phyloP scores from a whole-genome alignment of 2,329 filamentous ascomycete species.

The Aotearoamyces nothofagi region DNA sequence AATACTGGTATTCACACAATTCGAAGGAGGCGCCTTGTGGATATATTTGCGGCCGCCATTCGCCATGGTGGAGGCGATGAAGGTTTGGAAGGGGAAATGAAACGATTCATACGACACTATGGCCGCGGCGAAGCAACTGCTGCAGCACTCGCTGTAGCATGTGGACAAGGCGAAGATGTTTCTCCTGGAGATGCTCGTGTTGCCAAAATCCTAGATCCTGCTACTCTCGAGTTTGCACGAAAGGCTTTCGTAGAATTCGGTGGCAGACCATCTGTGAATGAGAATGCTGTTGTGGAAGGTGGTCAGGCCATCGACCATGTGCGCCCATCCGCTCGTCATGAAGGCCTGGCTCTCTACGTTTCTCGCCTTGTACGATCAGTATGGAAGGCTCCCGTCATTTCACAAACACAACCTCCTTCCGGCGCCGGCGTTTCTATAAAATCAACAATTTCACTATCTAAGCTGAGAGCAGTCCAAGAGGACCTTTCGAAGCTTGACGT shows the following conservation, averaged over 20 bases:
- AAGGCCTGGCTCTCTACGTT: constrained; percentile 77
- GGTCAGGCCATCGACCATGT: constrained; percentile 65
- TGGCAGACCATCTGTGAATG: constrained; percentile 70
- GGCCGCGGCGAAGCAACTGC: constrained; percentile 81
- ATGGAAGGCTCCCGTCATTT: constrained; percentile 70
- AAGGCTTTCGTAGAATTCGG: constrained; percentile 87
- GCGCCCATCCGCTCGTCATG: constrained; percentile 74
- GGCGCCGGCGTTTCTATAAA: constrained; percentile 47
- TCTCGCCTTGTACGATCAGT: constrained; percentile 75
- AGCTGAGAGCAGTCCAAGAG: constrained; percentile 64
- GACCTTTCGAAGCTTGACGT: constrained; percentile 63
- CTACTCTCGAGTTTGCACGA: constrained; percentile 72
- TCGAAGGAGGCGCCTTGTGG: constrained; percentile 69
- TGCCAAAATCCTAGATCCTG: constrained; percentile 61
- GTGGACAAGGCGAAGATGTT: constrained; percentile 73
- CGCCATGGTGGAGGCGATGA: constrained; percentile 61
- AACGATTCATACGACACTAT: constrained; percentile 72
- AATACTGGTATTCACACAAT: constrained; percentile 83
- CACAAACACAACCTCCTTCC: constrained; percentile 27
- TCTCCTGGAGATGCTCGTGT: constrained; percentile 55
- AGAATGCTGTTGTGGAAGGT: constrained; percentile 50
- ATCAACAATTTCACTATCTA: constrained; percentile 50
- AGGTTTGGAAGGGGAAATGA: constrained; percentile 66
- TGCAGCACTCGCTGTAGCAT: constrained; percentile 84
- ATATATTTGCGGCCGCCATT: constrained; percentile 77